Evolutionary conservation across 768 basidiomycete species (phyloP), one percentile per base, ranked within the genome.

Genomic region (Tricholoma hemisulphureum): DNA sequence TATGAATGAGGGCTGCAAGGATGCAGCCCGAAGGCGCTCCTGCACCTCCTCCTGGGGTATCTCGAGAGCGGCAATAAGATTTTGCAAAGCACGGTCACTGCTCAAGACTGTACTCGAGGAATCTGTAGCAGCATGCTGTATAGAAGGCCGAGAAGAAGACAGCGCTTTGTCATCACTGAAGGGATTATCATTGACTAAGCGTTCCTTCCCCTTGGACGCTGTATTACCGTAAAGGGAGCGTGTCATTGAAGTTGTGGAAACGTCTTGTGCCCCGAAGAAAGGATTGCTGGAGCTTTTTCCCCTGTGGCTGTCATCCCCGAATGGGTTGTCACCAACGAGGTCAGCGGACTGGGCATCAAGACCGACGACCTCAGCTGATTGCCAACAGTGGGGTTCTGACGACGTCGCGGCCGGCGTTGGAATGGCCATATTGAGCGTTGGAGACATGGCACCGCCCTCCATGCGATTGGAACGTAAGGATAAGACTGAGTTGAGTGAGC

Each of bases 11-110:
- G 85, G 81, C 60, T 84, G 83, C 74, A 86, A 73, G 3, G 86
- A 87, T 16, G 80, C 77, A 24, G 85, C 76, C 45, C 86, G 76
- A 63, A 86, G 68, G 29, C 82, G 73, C 53, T 75, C 76, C 61
- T 82, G 74, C 2, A 77, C 75, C 55, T 80, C 78, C 32, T 77
- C 75, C 45, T 77, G 74, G 1, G 78, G 67, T 2, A 78, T 71
- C 32, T 85, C 80, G 41, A 90, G 78, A n/a, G 84, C 87, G 20
- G 84, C 87, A 57, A 89, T 80, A 52, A 89, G 75, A n/a, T 84
- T 85, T 65, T 77, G 77, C 62, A 89, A 70, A 14, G 86, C 86
- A 45, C 77, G 80, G 53, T 83, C 78, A 49, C 77, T 82, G 59
- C 75, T 79, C 11, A 75, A 67, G n/a, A 68, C 67, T 14, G 80